phyloP scores from a whole-genome alignment of 768 basidiomycete genomes.

The Mycena rebaudengoi region DNA sequence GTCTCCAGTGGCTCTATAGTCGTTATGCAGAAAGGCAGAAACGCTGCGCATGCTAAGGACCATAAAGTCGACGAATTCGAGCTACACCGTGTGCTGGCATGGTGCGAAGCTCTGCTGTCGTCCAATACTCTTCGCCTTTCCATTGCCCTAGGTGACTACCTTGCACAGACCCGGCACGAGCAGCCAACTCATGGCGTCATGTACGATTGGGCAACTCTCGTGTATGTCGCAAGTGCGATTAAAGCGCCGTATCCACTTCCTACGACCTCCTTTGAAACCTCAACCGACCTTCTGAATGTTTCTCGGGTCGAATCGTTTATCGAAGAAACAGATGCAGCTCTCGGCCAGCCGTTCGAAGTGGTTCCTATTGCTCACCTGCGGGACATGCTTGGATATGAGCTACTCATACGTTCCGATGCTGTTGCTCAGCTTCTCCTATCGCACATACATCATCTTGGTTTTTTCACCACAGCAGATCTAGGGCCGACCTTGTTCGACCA shows the following conservation, averaged over 20 bases:
- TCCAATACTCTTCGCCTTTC: conserved; percentile 55
- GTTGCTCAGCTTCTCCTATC: conserved; percentile 62
- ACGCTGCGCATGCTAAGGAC: conserved; percentile 38
- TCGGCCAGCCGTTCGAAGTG: conserved; percentile 61
- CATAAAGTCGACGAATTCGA: conserved; percentile 61
- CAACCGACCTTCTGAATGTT: conserved; percentile 58
- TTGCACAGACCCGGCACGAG: conserved; percentile 55
- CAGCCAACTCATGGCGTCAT: conserved; percentile 57
- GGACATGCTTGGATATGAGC: conserved; percentile 64
- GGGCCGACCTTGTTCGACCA: conserved; percentile 45
- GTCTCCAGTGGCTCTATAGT: conserved; percentile 71
- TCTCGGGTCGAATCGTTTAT: conserved; percentile 36
- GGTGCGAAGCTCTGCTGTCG: conserved; percentile 60
- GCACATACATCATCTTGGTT: conserved; percentile 69
- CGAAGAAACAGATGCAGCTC: conserved; percentile 29
- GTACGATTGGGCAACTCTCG: conserved; percentile 74
- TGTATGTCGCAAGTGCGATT: conserved; percentile 67
- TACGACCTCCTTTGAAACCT: too few relatives aligned
- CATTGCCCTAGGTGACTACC: conserved; percentile 58
- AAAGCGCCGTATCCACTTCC: conserved; percentile 50
- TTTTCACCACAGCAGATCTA: conserved; percentile 61
- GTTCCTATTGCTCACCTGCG: conserved; percentile 64
- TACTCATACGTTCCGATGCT: conserved; percentile 62
- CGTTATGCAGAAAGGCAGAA: conserved; percentile 48
- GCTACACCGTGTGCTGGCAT: conserved; percentile 60